Base-by-base conservation (phyloP, 371 early-diverging fungal genomes). In the Blakeslea trispora region DNA sequence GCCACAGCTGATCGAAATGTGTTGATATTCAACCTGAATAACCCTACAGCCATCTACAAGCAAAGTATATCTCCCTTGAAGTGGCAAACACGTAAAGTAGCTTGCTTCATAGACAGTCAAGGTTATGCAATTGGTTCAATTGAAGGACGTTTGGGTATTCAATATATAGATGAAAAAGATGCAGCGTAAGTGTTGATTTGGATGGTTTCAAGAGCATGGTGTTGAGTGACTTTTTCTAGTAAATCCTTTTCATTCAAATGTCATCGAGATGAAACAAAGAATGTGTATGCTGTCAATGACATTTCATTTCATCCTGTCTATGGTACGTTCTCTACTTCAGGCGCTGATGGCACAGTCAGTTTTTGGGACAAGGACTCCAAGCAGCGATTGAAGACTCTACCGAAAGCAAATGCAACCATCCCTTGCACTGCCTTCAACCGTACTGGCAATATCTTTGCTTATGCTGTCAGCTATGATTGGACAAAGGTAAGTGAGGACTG, bases 381-480 rank as follows among this genome's bases (percentile, higher is more conserved):
- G 70, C 89, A 88, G 50, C 84, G 91, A 57, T 77, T 95, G 50
- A 91, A 90, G 61, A 58, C 77, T 11, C 78, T 87, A 46, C 59
- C 69, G 35, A 80, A 79, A 41, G 66, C 75, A 41, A 82, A 81
- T 22, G 72, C 63, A 1, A 90, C 95, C 3, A 88, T 98, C 54
- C 64, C 92, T 13, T 76, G 88, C 45, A 82, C 92, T 4, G 80
- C 90, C 0, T 96, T 96, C 64, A 95, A 89, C 66, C 75, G 86
- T 23, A 89, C 87, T 37, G 98, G 97, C 23, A 78, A 71, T 34
- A 91, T 95, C 45, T 93, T 95, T 71, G 96, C 96, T 8, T 98
- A 98, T 70, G 94, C 95, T 1, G 73, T 86, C 14, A 89, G 94
- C 37, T 96, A 99, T 72, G 99, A 99, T 71, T 99, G 99, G 99